A percentile compares a stretch with the other conserved stretches of the same genome.
Evolutionary conservation across 2,329 filamentous ascomycete species (phyloP).

Genomic region (Cercospora canescens): DNA sequence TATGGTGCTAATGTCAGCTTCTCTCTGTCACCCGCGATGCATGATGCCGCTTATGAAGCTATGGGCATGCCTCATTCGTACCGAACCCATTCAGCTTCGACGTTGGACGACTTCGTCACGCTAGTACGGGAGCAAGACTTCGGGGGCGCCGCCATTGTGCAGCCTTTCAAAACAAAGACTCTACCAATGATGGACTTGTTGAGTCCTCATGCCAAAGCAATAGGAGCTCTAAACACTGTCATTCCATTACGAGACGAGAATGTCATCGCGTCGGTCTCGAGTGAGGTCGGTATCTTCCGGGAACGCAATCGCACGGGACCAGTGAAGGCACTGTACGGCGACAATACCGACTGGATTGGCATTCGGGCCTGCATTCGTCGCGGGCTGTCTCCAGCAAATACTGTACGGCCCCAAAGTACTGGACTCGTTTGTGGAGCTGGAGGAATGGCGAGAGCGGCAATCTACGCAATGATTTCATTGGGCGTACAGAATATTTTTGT

Average conservation of each 20-base stretch:
- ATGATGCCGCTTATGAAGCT: conserved; percentile 66
- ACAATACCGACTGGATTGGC: conserved; percentile 82
- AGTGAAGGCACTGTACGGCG: conserved; percentile 70
- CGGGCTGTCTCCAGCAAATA: conserved; percentile 69
- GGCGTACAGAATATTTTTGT: conserved; percentile 76
- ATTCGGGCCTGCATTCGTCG: conserved; percentile 71
- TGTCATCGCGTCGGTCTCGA: conserved; percentile 35
- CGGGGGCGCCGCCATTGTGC: conserved; percentile 69
- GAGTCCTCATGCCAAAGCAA: conserved; percentile 71
- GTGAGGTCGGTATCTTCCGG: conserved; percentile 53
- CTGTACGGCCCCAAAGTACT: conserved; percentile 53
- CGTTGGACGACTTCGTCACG: conserved; percentile 65
- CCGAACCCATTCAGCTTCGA: conserved; percentile 62
- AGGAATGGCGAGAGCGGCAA: conserved; percentile 75
- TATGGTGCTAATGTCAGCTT: conserved; percentile 72
- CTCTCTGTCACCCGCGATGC: conserved; percentile 76
- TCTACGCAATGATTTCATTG: conserved; percentile 76
- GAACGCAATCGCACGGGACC: conserved; percentile 65
- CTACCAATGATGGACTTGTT: conserved; percentile 65
- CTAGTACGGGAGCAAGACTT: conserved; percentile 58
- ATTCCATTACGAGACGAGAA: conserved; percentile 67
- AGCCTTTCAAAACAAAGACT: conserved; percentile 74
- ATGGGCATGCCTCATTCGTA: conserved; percentile 71
- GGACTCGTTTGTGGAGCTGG: conserved; percentile 60
- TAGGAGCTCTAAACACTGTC: conserved; percentile 75